Percentiles rank a stretch among this genome's conserved stretches.
Evolutionary conservation across 345 rosid species (phyloP).

Genomic region (Rubroshorea leprosula): DNA sequence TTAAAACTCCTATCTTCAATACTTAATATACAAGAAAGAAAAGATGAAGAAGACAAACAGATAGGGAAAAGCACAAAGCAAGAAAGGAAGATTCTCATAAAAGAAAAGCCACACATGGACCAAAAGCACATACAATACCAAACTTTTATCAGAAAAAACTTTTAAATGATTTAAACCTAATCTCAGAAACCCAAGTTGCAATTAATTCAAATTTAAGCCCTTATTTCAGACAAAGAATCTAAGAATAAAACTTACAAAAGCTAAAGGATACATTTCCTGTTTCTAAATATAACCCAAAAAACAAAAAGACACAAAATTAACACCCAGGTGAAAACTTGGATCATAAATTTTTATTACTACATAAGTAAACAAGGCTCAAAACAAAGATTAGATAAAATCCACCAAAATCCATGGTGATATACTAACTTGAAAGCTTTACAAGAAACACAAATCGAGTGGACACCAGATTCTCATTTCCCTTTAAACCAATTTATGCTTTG

Average conservation of each 20-base stretch:
- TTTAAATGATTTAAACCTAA: slow-evolving; percentile 28
- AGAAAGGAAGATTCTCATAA: slow-evolving; percentile 59
- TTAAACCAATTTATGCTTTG: neutral
- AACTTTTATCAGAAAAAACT: slow-evolving; percentile 42
- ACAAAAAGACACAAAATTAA: neutral
- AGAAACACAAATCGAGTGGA: neutral
- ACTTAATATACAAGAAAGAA: slow-evolving; percentile 41
- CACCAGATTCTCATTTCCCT: neutral
- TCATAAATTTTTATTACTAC: neutral
- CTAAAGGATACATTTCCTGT: slow-evolving; percentile 5
- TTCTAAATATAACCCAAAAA: neutral
- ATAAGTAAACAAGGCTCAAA: too few relatives aligned
- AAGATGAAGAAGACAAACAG: slow-evolving; percentile 16
- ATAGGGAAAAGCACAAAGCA: slow-evolving; percentile 33
- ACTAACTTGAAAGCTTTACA: neutral
- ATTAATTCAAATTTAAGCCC: neutral
- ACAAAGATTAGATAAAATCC: too few relatives aligned
- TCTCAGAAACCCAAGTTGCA: neutral
- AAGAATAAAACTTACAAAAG: slow-evolving; percentile 4
- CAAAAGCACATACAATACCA: slow-evolving; percentile 47
- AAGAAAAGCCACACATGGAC: slow-evolving; percentile 50
- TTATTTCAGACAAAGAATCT: slow-evolving; percentile 19
- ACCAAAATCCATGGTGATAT: slow-evolving; percentile 1
- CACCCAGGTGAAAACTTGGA: neutral
- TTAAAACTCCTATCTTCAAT: slow-evolving; percentile 20